Percentiles rank a stretch among this genome's conserved stretches.
Conservation (phyloP, 768 basidiomycete genomes). For the Agrocybe pediades region DNA sequence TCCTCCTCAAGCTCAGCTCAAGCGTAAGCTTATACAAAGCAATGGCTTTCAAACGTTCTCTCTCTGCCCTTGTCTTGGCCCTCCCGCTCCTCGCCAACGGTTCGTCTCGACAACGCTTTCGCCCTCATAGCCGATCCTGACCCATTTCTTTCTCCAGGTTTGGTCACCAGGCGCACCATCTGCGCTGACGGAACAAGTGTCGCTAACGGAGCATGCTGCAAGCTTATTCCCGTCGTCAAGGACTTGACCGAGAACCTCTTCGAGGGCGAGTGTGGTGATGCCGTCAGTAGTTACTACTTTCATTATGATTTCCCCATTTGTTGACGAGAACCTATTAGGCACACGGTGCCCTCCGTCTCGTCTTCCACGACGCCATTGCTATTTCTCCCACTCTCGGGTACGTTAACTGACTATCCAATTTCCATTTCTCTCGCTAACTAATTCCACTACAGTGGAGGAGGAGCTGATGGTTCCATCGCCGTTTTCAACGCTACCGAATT, state of each 20-base stretch:
- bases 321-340: constrained; percentile 12
- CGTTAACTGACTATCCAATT: constrained; percentile 2
- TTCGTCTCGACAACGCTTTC: neutral
- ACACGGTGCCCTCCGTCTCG: constrained; percentile 32
- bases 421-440: neutral
- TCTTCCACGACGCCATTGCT: constrained; percentile 46
- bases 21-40: no score
- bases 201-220: constrained; percentile 5
- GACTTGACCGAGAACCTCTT: constrained; percentile 13
- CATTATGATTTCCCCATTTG: no score
- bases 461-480: constrained; percentile 49
- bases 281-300: constrained; percentile 1
- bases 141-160: neutral
- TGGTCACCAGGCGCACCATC: constrained; percentile 4
- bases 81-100: constrained; percentile 12
- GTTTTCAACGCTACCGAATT: constrained; percentile 44
- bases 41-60: constrained; percentile 11
- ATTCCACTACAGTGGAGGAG: constrained; percentile 33
- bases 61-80: constrained; percentile 9
- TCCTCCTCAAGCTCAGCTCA: neutral
- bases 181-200: constrained; percentile 8
- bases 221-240: constrained; percentile 13
- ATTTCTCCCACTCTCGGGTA: constrained; percentile 37
- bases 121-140: neutral
- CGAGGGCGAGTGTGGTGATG: constrained; percentile 14